Evolutionary conservation across 2,329 filamentous ascomycete species (phyloP), one percentile per base, ranked within the genome.

Genomic region (Ophiostoma novo-ulmi): DNA sequence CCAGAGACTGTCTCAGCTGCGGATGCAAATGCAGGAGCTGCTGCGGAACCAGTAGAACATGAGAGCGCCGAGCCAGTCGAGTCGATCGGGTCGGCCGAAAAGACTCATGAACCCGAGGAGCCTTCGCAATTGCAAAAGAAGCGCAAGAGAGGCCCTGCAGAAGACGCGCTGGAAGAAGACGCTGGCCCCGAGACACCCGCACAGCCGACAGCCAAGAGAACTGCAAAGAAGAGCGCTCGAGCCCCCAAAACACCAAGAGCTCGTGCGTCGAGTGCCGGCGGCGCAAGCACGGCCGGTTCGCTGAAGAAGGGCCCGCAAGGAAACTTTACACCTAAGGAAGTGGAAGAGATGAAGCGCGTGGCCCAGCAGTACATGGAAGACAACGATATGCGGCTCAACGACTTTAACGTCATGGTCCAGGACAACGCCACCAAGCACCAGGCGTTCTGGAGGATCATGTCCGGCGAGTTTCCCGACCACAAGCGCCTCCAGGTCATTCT

Each of bases 401-500:
- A 84, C 36, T 75, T 88, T n/a, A 87, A 86, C 70, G 78, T 80
- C 6, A 74, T 85, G 72, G 80, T 83, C 22, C 81, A 79, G 13
- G 70, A 77, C 39, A 69, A 72, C 8, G 70, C 70, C 55, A 38
- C 14, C 22, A 38, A 76, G 5, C 77, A 82, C 71, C 76, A 77
- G 6, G 79, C 82, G 13, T 80, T 89, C 10, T 89, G 87, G 86
- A 75, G 78, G 20, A 75, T 75, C 3, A 78, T 89, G n/a, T 79
- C 79, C 64, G 79, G 80, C 3, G 80, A 80, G 10, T 84, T 84
- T 71, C 84, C 85, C 0, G 78, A 83, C 65, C 81, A 86, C 13
- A 80, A 81, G n/a, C 81, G 84, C 13, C 81, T 83, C 72, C 86
- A 85, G 74, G 77, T 89, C 8, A 84, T 86, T 71, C 82, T 85